phyloP scores from a whole-genome alignment of 257 asterid species.

The Solanum appendiculatum region DNA sequence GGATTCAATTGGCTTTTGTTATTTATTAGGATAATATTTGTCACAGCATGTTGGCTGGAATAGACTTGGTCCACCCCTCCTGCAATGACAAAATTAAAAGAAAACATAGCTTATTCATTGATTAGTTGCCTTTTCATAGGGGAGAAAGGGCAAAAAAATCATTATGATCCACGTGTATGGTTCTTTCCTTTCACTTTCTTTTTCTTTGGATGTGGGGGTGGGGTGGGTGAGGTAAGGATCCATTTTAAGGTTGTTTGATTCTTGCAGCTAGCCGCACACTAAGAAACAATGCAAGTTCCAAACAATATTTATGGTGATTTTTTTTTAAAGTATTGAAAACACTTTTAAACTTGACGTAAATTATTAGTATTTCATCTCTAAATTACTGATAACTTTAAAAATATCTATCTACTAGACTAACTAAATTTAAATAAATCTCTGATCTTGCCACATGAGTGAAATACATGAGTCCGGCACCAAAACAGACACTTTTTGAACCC shows the following conservation, averaged over 20 bases:
- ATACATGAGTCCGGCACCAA: no score
- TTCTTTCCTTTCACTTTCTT: neutral
- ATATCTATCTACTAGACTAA: no score
- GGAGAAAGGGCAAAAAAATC: neutral
- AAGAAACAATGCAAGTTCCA: neutral
- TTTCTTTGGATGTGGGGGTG: neutral
- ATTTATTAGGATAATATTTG: neutral
- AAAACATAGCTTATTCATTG: neutral
- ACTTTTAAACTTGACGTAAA: no score
- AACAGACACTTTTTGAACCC: no score
- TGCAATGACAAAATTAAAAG: neutral
- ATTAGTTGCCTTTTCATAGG: slow-evolving; percentile 13
- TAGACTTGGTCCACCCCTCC: neutral
- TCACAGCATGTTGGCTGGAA: neutral
- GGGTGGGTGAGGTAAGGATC: neutral
- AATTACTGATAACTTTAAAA: no score
- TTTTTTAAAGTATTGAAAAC: no score
- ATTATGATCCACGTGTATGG: neutral
- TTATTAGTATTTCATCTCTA: no score
- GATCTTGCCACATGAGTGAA: neutral
- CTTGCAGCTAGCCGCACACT: neutral
- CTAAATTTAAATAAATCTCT: no score
- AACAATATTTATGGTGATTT: neutral
- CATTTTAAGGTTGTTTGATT: neutral
- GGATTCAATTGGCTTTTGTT: neutral